phyloP scores from a whole-genome alignment of 495 filamentous ascomycete species.

The Aspergillus biplanus region DNA sequence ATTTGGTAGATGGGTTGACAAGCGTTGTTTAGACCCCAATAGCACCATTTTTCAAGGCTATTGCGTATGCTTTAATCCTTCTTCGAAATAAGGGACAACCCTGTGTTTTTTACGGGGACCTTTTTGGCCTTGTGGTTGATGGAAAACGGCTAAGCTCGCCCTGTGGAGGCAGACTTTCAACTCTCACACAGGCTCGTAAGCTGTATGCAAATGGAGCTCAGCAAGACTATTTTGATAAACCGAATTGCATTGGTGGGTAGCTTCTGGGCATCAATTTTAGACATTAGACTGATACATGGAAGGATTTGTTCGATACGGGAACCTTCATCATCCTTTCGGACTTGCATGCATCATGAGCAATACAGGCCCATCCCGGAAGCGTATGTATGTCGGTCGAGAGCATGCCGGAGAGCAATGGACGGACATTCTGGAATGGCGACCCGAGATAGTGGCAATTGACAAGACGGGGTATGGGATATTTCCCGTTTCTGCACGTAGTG shows the following conservation, averaged over 20 bases:
- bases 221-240: constrained; percentile 67
- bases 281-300: constrained; percentile 6
- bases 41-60: constrained; percentile 58
- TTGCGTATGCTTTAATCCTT: constrained; percentile 67
- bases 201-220: constrained; percentile 71
- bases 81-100: constrained; percentile 67
- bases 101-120: constrained; percentile 74
- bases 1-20: constrained; percentile 15
- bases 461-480: constrained; percentile 60
- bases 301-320: constrained; percentile 67
- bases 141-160: constrained; percentile 56
- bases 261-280: background rate
- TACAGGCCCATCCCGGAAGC: constrained; percentile 47
- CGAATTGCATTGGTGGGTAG: constrained; percentile 63
- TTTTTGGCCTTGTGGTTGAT: constrained; percentile 66
- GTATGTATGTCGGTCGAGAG: constrained; percentile 63
- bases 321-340: constrained; percentile 50
- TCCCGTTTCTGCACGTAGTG: constrained; percentile 53
- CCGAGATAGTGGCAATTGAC: constrained; percentile 52
- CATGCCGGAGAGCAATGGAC: constrained; percentile 64
- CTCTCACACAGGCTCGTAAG: constrained; percentile 66
- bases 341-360: constrained; percentile 65
- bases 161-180: constrained; percentile 61
- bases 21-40: constrained; percentile 46
- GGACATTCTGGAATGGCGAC: constrained; percentile 58